Conservation (phyloP, 306 rosid genomes). For the Trichosanthes truncata region DNA sequence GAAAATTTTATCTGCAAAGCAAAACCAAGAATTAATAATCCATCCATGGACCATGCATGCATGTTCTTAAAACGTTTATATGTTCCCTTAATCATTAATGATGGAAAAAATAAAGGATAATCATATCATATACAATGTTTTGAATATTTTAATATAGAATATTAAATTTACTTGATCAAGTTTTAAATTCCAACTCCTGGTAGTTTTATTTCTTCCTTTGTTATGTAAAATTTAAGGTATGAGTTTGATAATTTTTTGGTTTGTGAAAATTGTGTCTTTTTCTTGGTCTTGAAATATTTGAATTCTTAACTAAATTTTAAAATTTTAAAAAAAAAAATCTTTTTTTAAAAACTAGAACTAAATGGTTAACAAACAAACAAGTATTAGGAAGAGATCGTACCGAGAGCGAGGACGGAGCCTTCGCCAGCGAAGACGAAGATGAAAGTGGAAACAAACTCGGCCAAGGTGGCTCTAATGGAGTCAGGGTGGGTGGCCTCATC, state of each 20-base stretch:
- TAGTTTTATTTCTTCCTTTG: no score
- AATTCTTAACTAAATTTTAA: not conserved
- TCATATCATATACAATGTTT: not conserved
- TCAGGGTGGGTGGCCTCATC: conserved; percentile 94
- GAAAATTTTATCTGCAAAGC: conserved; percentile 59
- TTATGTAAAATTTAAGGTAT: no score
- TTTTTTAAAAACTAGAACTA: no score
- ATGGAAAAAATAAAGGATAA: no score
- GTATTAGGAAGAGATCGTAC: no score
- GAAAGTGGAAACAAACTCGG: conserved; percentile 74
- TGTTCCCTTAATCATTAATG: not conserved
- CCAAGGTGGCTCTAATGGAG: conserved; percentile 77
- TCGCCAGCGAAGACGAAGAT: conserved; percentile 90
- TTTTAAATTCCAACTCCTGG: no score
- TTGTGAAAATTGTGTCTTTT: no score
- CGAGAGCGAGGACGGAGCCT: conserved; percentile 87
- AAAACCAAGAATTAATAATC: not conserved
- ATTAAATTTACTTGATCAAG: no score
- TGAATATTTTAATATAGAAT: not conserved
- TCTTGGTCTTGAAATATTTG: no score
- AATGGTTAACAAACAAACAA: no score
- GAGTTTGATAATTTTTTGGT: no score
- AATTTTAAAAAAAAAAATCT: no score
- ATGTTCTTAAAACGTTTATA: not conserved
- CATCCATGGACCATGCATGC: not conserved